Conservation (phyloP, 2,329 filamentous ascomycete genomes). For the Coleophoma cylindrospora region DNA sequence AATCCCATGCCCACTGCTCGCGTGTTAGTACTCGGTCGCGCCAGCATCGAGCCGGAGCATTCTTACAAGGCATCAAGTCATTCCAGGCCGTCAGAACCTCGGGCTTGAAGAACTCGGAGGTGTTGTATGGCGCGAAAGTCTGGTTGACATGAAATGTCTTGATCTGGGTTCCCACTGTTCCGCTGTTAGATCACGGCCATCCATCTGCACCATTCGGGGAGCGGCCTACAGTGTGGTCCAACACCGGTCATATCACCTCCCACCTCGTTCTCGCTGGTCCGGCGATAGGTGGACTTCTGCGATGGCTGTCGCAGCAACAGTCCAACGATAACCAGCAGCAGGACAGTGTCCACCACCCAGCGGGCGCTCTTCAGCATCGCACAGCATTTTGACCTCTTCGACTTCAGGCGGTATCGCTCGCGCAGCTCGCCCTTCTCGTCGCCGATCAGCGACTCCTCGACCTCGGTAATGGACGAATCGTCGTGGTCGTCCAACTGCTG, state of each 20-base stretch:
- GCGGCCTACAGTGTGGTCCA: slow-evolving; percentile 27
- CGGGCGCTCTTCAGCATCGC: slow-evolving; percentile 25
- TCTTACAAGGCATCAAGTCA: slow-evolving; percentile 33
- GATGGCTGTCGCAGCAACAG: slow-evolving; percentile 30
- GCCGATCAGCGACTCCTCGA: slow-evolving; percentile 35
- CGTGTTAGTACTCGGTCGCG: slow-evolving; percentile 1
- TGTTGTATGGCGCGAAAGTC: slow-evolving; percentile 33
- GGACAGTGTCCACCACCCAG: slow-evolving; percentile 33
- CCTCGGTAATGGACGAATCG: slow-evolving; percentile 32
- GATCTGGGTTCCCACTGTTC: slow-evolving; percentile 29
- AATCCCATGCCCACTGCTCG: slow-evolving; percentile 29
- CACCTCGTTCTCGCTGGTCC: slow-evolving; percentile 24
- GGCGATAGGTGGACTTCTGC: slow-evolving; percentile 2
- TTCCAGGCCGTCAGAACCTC: slow-evolving; percentile 33
- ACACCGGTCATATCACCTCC: slow-evolving; percentile 32
- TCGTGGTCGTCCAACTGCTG: slow-evolving; percentile 26
- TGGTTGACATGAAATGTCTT: slow-evolving; percentile 33
- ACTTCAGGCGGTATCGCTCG: slow-evolving; percentile 14
- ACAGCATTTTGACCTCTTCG: slow-evolving; percentile 16
- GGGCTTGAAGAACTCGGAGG: slow-evolving; percentile 33
- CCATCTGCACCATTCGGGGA: background rate
- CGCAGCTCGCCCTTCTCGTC: slow-evolving; percentile 31
- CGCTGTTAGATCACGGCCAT: slow-evolving; percentile 3
- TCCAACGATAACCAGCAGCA: slow-evolving; percentile 32
- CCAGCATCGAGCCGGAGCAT: background rate